phyloP scores from a whole-genome alignment of 1,139 yeast genomes.

The Geotrichum citri-aurantii region DNA sequence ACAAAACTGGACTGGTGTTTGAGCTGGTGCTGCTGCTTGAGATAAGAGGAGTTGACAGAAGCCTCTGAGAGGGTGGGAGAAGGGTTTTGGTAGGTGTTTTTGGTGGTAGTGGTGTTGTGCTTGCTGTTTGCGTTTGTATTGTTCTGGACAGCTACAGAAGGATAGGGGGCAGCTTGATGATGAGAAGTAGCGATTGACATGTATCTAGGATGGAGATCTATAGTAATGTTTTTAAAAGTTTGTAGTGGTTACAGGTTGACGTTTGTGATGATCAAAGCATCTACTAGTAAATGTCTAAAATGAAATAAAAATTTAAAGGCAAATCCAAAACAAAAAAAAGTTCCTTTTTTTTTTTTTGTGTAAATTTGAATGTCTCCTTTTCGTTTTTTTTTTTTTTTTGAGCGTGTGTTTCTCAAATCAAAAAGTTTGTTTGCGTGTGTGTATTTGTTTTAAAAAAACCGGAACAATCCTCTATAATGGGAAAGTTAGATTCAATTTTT shows the following conservation, averaged over 20 bases:
- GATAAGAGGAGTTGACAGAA: constrained; percentile 4
- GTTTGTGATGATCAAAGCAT: not conserved
- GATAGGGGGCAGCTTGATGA: not conserved
- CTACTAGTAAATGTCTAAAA: not conserved
- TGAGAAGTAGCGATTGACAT: not conserved
- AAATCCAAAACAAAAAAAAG: constrained; percentile 2
- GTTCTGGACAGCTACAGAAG: not conserved
- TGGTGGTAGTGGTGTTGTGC: not conserved
- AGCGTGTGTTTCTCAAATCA: not conserved
- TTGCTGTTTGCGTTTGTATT: not conserved
- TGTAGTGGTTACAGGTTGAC: not conserved
- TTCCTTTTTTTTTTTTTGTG: constrained; percentile 2
- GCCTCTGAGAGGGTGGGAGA: constrained; percentile 14
- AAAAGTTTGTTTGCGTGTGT: no score
- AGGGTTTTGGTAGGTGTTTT: not conserved
- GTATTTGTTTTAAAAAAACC: no score
- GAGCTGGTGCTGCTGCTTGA: not conserved
- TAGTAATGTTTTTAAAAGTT: not conserved
- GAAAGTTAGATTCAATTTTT: not conserved
- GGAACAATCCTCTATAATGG: not conserved
- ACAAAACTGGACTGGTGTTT: constrained; percentile 6
- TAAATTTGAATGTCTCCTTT: not conserved
- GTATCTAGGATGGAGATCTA: not conserved
- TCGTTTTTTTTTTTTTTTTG: not conserved
- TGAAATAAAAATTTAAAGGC: not conserved